Conservation (phyloP, 2,329 filamentous ascomycete species). For the Cladophialophora exuberans region DNA sequence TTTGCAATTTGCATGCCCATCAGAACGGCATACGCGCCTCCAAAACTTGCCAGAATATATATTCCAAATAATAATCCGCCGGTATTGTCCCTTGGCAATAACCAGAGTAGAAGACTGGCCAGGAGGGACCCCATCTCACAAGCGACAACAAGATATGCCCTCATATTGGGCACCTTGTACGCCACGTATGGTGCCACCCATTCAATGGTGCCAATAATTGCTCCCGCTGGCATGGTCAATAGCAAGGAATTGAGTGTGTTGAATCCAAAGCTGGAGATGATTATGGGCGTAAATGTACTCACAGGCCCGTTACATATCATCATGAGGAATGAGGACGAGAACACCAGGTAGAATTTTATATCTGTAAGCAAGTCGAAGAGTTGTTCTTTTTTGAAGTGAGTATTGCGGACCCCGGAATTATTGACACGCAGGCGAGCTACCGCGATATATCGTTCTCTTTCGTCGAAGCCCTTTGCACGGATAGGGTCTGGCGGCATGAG, state of each 20-base stretch:
- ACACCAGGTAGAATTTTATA: slow-evolving; percentile 65
- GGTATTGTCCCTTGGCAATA: slow-evolving; percentile 46
- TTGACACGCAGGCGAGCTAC: slow-evolving; percentile 65
- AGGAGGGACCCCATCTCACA: slow-evolving; percentile 50
- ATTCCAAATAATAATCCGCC: slow-evolving; percentile 54
- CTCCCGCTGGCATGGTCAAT: slow-evolving; percentile 53
- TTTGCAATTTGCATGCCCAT: slow-evolving; percentile 53
- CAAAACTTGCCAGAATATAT: slow-evolving; percentile 52
- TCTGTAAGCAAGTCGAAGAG: slow-evolving; percentile 61
- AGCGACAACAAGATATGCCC: slow-evolving; percentile 45
- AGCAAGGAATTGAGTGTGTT: slow-evolving; percentile 67
- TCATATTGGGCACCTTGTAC: slow-evolving; percentile 41
- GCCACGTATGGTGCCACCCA: slow-evolving; percentile 47
- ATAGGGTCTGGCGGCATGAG: slow-evolving; percentile 68
- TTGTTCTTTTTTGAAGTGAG: slow-evolving; percentile 62
- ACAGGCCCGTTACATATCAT: slow-evolving; percentile 69
- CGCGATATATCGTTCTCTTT: slow-evolving; percentile 64
- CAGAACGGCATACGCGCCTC: slow-evolving; percentile 55
- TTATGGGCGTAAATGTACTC: slow-evolving; percentile 70
- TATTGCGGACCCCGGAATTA: slow-evolving; percentile 66
- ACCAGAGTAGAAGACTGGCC: slow-evolving; percentile 49
- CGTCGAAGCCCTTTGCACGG: slow-evolving; percentile 68
- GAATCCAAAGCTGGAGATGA: slow-evolving; percentile 72
- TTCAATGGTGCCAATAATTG: slow-evolving; percentile 43
- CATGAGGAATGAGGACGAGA: slow-evolving; percentile 68